A percentile compares a stretch with the other conserved stretches of the same genome.
Evolutionary conservation across 78 protist species (phyloP).

Genomic region (Polysphondylium violaceum): DNA sequence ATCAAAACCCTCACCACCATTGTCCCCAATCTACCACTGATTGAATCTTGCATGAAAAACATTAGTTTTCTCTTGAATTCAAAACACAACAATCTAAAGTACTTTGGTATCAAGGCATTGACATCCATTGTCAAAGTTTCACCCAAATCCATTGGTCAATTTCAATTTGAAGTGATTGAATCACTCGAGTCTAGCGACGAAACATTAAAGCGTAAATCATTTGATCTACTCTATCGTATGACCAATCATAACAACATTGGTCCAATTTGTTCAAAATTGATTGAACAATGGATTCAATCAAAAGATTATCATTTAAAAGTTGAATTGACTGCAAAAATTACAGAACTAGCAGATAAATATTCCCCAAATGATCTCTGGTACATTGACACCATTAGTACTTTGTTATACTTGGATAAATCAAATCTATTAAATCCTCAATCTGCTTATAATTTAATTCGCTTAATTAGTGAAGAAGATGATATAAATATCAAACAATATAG

Average conservation of each 20-base stretch:
- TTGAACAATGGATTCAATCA: constrained; percentile 34
- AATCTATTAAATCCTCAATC: background rate
- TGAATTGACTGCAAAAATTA: constrained; percentile 77
- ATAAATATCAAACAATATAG: constrained; percentile 16
- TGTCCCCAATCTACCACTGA: constrained; percentile 84
- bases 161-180: constrained; percentile 94
- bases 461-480: constrained; percentile 16
- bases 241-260: constrained; percentile 88
- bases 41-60: constrained; percentile 85
- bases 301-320: constrained; percentile 68
- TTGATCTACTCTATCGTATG: constrained; percentile 93
- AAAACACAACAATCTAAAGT: constrained; percentile 88
- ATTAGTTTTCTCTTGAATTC: constrained; percentile 85
- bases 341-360: constrained; percentile 84
- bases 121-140: constrained; percentile 71
- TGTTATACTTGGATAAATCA: background rate
- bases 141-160: constrained; percentile 88
- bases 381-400: constrained; percentile 10
- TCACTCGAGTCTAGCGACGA: constrained; percentile 94
- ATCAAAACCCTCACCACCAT: constrained; percentile 90
- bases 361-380: constrained; percentile 78
- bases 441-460: constrained; percentile 25
- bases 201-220: constrained; percentile 86
- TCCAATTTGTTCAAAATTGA: constrained; percentile 81
- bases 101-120: constrained; percentile 92